phyloP scores from a whole-genome alignment of 169 alveolate genomes.

The Plasmodium berghei region DNA sequence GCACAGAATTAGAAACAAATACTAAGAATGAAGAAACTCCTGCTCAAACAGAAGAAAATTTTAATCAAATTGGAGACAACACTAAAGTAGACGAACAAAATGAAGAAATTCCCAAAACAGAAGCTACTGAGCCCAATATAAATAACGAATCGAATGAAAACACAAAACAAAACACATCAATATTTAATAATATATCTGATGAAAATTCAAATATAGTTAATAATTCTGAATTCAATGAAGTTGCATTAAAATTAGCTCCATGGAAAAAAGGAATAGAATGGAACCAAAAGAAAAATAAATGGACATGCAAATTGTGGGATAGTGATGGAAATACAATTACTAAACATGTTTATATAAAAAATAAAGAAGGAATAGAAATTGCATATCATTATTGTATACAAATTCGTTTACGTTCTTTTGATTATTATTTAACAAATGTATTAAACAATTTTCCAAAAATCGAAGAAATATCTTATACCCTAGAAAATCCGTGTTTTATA shows the following conservation, averaged over 20 bases:
- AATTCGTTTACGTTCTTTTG: slow-evolving; percentile 21
- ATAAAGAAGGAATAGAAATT: slow-evolving; percentile 71
- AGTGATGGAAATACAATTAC: slow-evolving; percentile 62
- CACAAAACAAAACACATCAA: background rate
- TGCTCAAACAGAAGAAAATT: no score
- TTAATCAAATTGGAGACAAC: no score
- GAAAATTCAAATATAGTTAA: background rate
- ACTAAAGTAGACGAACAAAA: background rate
- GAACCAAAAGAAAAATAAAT: slow-evolving; percentile 52
- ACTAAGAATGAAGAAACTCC: background rate
- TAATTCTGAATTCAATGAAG: slow-evolving; percentile 23
- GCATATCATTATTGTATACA: slow-evolving; percentile 65
- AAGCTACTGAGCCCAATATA: background rate
- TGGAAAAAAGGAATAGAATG: slow-evolving; percentile 76
- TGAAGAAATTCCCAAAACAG: background rate
- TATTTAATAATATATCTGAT: background rate
- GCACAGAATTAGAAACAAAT: background rate
- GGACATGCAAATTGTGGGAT: slow-evolving; percentile 70
- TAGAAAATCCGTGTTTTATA: slow-evolving; percentile 28
- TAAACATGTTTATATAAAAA: slow-evolving; percentile 57
- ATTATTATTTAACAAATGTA: slow-evolving; percentile 32
- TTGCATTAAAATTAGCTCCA: slow-evolving; percentile 44
- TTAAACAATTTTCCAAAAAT: slow-evolving; percentile 57
- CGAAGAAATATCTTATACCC: slow-evolving; percentile 43
- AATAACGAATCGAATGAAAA: background rate